Evolutionary conservation across 768 basidiomycete genomes (phyloP).

Genomic region (Rhodotorula diobovata): DNA sequence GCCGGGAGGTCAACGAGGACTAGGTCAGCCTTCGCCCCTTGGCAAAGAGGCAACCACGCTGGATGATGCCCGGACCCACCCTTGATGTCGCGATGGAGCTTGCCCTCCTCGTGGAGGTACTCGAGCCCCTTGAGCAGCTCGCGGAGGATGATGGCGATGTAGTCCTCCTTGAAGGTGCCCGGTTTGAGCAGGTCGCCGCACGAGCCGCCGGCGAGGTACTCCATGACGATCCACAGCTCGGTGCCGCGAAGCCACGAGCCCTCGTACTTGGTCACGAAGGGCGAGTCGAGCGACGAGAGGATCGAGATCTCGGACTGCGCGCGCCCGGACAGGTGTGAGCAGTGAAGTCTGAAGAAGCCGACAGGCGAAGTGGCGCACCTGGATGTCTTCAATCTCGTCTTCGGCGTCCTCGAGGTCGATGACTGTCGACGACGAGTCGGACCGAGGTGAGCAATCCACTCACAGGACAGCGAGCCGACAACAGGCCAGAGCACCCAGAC

Average conservation of each 20-base stretch:
- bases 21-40: background rate
- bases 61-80: conserved; percentile 53
- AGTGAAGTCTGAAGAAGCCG: background rate
- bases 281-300: conserved; percentile 89
- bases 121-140: conserved; percentile 89
- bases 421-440: conserved; percentile 51
- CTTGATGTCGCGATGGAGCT: conserved; percentile 99
- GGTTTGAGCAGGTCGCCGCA: conserved; percentile 74
- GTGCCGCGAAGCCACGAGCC: conserved; percentile 93
- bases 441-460: background rate
- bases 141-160: conserved; percentile 92
- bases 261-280: conserved; percentile 92
- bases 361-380: background rate
- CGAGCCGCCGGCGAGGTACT: conserved; percentile 90
- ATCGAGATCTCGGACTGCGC: conserved; percentile 91
- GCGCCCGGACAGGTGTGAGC: background rate
- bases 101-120: conserved; percentile 91
- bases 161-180: conserved; percentile 94
- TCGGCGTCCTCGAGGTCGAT: conserved; percentile 98
- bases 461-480: background rate
- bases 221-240: conserved; percentile 80
- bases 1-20: background rate
- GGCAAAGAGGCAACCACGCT: too few species aligned
- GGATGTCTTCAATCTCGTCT: conserved; percentile 99
- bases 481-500: too few species aligned